Percentiles rank a stretch among this genome's conserved stretches.
Conservation (phyloP, 148 eudicot species). For the Agrostemma githago region DNA sequence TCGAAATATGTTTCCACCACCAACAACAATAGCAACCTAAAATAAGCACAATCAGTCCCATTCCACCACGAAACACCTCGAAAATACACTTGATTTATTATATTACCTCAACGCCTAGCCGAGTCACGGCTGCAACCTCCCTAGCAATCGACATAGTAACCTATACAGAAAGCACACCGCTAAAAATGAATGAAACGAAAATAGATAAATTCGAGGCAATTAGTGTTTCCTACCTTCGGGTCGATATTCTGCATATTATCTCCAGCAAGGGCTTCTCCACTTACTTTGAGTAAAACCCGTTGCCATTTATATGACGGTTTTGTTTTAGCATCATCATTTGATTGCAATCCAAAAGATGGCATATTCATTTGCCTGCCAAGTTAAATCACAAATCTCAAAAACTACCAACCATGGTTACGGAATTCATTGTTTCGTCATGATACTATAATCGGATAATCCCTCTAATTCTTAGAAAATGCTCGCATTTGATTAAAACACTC, state of each 20-base stretch:
- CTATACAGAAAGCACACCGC: conserved; percentile 29
- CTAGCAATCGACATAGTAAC: conserved; percentile 92
- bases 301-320: conserved; percentile 63
- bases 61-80: background rate
- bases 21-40: conserved; percentile 94
- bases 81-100: background rate
- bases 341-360: conserved; percentile 43
- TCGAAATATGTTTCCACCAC: conserved; percentile 91
- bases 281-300: conserved; percentile 92
- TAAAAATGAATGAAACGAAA: conserved; percentile 8
- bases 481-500: background rate
- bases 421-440: too few species aligned
- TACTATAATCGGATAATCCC: too few species aligned
- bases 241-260: conserved; percentile 86
- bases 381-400: background rate
- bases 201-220: background rate
- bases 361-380: conserved; percentile 41
- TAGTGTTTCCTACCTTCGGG: conserved; percentile 58
- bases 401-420: too few species aligned
- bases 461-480: background rate
- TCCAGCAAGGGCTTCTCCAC: conserved; percentile 98
- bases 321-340: conserved; percentile 40
- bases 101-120: conserved; percentile 89
- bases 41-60: conserved; percentile 10
- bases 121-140: conserved; percentile 94